phyloP scores from a whole-genome alignment of 2,329 filamentous ascomycete species.

The Epichloe uncinata region DNA sequence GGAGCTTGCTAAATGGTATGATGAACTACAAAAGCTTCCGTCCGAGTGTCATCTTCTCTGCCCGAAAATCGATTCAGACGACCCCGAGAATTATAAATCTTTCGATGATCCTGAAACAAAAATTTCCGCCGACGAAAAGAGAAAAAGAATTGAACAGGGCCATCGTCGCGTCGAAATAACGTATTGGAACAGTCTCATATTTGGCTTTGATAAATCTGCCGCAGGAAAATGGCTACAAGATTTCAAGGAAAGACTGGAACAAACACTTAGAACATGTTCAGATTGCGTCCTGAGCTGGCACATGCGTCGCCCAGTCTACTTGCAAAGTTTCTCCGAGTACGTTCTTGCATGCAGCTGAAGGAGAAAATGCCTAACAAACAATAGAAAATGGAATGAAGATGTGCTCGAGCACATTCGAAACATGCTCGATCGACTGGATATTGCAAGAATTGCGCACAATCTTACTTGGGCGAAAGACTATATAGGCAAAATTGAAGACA shows the following conservation, averaged over 20 bases:
- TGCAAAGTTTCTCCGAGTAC: constrained; percentile 51
- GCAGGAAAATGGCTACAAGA: constrained; percentile 45
- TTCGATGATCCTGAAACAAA: constrained; percentile 36
- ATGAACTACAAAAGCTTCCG: constrained; percentile 30
- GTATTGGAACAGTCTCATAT: constrained; percentile 54
- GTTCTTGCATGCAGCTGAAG: background rate
- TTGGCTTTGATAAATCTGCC: constrained; percentile 51
- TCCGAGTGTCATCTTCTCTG: constrained; percentile 53
- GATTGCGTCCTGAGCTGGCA: constrained; percentile 65
- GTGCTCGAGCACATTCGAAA: constrained; percentile 38
- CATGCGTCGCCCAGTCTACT: constrained; percentile 47
- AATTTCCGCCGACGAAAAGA: constrained; percentile 37
- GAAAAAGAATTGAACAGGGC: constrained; percentile 39
- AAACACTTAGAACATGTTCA: constrained; percentile 50
- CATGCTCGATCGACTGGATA: constrained; percentile 46
- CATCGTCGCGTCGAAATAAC: constrained; percentile 45
- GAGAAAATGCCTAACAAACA: constrained; percentile 9
- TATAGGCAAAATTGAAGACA: constrained; percentile 37
- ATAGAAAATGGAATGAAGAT: constrained; percentile 34
- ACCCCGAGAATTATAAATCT: constrained; percentile 44
- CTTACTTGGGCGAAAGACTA: constrained; percentile 42
- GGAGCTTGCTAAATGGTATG: constrained; percentile 29
- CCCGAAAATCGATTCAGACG: constrained; percentile 48
- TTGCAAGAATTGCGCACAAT: constrained; percentile 46
- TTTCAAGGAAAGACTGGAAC: constrained; percentile 44